Conservation (phyloP, 495 filamentous ascomycete genomes). For the Apiosordaria backusii region DNA sequence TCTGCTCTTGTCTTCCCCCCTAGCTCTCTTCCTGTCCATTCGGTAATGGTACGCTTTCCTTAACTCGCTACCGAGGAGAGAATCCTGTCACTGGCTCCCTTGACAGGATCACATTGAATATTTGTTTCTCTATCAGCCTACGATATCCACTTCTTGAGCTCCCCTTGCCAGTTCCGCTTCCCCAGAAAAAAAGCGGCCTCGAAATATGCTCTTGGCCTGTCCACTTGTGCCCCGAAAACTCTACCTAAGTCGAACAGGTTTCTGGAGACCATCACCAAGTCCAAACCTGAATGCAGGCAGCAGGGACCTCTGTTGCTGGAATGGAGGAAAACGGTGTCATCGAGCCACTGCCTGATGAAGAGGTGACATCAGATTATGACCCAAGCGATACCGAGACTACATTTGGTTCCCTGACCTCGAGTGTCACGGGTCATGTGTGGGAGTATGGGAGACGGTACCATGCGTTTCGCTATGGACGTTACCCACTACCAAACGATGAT, state of each 20-base stretch:
- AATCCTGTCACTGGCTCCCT: not conserved
- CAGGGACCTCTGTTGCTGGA: not conserved
- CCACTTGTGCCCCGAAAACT: not conserved
- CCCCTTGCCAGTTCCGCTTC: not conserved
- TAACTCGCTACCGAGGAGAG: not conserved
- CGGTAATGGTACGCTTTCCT: not conserved
- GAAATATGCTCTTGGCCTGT: not conserved
- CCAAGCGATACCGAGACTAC: slow-evolving; percentile 25
- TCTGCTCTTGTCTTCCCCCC: not conserved
- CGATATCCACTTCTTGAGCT: not conserved
- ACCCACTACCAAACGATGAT: slow-evolving; percentile 40
- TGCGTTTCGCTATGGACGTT: slow-evolving; percentile 32
- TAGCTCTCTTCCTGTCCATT: not conserved
- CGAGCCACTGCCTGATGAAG: slow-evolving; percentile 23
- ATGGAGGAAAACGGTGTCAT: slow-evolving; percentile 30
- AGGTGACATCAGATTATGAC: slow-evolving; percentile 35
- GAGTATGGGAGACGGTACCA: slow-evolving; percentile 40
- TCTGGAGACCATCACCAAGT: not conserved
- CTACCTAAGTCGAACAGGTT: not conserved
- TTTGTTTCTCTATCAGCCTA: not conserved
- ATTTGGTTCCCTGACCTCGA: slow-evolving; percentile 34
- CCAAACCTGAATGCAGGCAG: slow-evolving; percentile 9
- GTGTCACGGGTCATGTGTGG: slow-evolving; percentile 34
- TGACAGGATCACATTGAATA: not conserved
- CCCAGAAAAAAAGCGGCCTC: not conserved